Evolutionary conservation across 371 early-diverging fungal genomes (phyloP).

Genomic region (Mucor irregularis): DNA sequence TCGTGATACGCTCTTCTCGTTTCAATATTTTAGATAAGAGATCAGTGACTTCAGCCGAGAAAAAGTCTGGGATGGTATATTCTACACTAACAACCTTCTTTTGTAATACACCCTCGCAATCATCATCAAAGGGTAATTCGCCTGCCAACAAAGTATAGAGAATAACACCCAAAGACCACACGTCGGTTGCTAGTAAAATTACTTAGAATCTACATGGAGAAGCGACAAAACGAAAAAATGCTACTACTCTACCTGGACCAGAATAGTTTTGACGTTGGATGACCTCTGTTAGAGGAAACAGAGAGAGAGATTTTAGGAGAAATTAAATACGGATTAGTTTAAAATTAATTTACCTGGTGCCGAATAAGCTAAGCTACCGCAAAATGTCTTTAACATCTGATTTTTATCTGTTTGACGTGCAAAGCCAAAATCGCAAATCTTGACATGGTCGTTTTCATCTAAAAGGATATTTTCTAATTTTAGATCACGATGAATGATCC

Average conservation of each 20-base stretch:
- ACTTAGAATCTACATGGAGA: background rate
- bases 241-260: slow-evolving; percentile 58
- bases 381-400: slow-evolving; percentile 77
- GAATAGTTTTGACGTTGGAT: slow-evolving; percentile 69
- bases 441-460: slow-evolving; percentile 70
- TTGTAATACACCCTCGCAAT: slow-evolving; percentile 62
- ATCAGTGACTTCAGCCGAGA: slow-evolving; percentile 35
- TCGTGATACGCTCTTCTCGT: slow-evolving; percentile 55
- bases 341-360: slow-evolving; percentile 58
- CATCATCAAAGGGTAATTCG: slow-evolving; percentile 78
- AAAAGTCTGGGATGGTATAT: slow-evolving; percentile 62
- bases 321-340: slow-evolving; percentile 2
- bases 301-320: background rate
- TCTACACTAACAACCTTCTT: slow-evolving; percentile 65
- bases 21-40: slow-evolving; percentile 48
- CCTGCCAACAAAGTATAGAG: slow-evolving; percentile 73
- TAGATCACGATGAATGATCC: slow-evolving; percentile 80
- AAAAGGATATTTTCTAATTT: slow-evolving; percentile 87
- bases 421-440: slow-evolving; percentile 91
- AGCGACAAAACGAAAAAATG: background rate
- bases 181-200: slow-evolving; percentile 59
- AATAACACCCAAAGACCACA: slow-evolving; percentile 81
- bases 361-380: slow-evolving; percentile 83
- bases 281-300: slow-evolving; percentile 46
- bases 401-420: slow-evolving; percentile 69